These are phyloP conservation scores for Harringtonia aguacate DNA, from an alignment of 2,329 filamentous ascomycete genomes.

Conservation along the genomic window DNA sequence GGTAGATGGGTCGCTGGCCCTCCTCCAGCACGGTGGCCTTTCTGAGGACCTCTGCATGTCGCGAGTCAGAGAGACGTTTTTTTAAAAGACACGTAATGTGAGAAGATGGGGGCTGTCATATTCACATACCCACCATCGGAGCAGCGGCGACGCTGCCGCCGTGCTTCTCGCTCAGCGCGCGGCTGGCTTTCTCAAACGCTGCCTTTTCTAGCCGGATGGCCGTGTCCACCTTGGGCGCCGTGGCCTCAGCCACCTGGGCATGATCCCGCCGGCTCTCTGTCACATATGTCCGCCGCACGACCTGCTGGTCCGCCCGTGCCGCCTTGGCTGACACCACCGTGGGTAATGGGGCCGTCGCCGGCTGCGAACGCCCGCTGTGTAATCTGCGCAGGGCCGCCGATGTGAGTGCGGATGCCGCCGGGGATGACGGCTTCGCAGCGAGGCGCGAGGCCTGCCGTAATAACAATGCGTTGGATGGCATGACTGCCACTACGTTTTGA, in stretches of 20 bases:
- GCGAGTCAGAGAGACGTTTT: constrained; percentile 3
- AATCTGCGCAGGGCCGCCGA: constrained; percentile 22
- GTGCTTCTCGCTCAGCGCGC: constrained; percentile 37
- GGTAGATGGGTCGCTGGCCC: constrained; percentile 87
- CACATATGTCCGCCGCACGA: constrained; percentile 56
- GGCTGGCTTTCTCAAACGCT: constrained; percentile 59
- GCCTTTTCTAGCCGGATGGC: constrained; percentile 81
- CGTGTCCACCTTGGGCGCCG: constrained; percentile 51
- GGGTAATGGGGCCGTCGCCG: constrained; percentile 17
- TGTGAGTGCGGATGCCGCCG: constrained; percentile 18
- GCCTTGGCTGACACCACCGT: not conserved
- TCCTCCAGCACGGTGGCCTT: constrained; percentile 89
- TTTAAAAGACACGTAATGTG: not conserved
- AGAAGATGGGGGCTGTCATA: not conserved
- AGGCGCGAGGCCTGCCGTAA: constrained; percentile 60
- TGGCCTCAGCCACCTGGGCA: constrained; percentile 73
- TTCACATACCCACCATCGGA: constrained; percentile 52
- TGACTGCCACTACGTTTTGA: not conserved
- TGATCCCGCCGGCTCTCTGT: constrained; percentile 69
- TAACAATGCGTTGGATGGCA: constrained; percentile 7
- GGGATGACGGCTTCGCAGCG: constrained; percentile 25
- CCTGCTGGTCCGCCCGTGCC: not conserved
- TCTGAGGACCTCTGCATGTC: constrained; percentile 62
- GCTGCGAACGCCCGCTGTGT: constrained; percentile 20
- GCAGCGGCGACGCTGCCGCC: constrained; percentile 62